Evolutionary conservation across 2,329 filamentous ascomycete species (phyloP), one percentile per base, ranked within the genome.

Genomic region (Pezicula carpinea): DNA sequence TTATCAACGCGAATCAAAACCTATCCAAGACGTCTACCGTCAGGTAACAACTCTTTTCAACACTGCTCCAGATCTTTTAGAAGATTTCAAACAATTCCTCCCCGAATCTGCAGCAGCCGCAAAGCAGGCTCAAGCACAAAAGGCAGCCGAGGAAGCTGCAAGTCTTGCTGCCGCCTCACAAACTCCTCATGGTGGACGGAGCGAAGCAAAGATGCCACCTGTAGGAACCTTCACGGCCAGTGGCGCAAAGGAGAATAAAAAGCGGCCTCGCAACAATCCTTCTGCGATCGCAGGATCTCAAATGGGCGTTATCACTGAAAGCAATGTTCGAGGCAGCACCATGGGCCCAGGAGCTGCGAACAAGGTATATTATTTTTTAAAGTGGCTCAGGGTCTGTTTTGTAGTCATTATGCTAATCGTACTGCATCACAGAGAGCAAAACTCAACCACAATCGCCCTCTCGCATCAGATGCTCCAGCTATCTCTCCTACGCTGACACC

Each of bases 81-180:
- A 99, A 67, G 93, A 99, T 62, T 99, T 99, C 65, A 99, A 99
- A 66, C 93, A 99, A 63, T 99, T 99, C 57, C 76, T 99, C 6
- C 93, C 93, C 0, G 93, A 99, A 64, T 95, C 92, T 36, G 83
- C 85, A 26, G 83, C 85, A 15, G 79, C 83, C 54, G 80, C 75
- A 58, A 87, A 78, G 65, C 79, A 69, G 50, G 77, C 75, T 53
- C 38, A 40, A 26, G 38, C 38, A 15, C 38, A 40, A 19, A 40
- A 40, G 13, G 75, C 68, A 49, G 75, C 69, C 53, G 67, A 80
- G 59, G 82, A 85, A 47, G 73, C 79, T 38, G 76, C 80, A 34
- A 89, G 90, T 55, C 84, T 90, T 49, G 77, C 79, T 19, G 79
- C 76, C 8, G 65, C 78, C 11, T 77, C 80, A 2, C 80, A 82